Base-by-base conservation (phyloP, 805 yeast species). In the Teunomyces tritomae region DNA sequence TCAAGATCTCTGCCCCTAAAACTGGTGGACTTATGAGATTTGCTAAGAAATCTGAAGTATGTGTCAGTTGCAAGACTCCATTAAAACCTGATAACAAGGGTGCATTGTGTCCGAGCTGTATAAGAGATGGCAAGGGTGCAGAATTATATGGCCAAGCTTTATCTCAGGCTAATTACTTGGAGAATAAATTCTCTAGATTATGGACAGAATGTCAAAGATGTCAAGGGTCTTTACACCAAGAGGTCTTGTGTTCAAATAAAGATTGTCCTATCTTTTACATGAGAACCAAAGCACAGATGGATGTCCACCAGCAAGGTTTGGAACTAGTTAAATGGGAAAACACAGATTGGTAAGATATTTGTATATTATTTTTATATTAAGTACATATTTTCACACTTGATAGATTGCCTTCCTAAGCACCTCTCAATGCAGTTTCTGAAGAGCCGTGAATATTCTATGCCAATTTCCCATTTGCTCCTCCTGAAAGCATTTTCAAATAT, bases 171-270 rank as follows among this genome's bases (percentile, higher is more conserved):
- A 86, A 89, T 62, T 83, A 81, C 37, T 68, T 92, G 50, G 96
- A 94, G 62, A 79, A 82, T 50, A 84, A 85, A 56, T 94, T 89
- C 58, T 84, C 96, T 2, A 75, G 95, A 54, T 70, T 94, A 52
- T 94, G 99, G 99, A 92, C 98, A 0, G 96, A 94, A 63, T 95
- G 99, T 64, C 99, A 94, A 70, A 74, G 97, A 49, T 94, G 99
- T 66, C 97, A 95, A 58, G 98, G 98, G 0, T 87, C 94, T 24
- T 71, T 95, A 46, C 97, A 94, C 59, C 97, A 90, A 67, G 98
- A 94, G 57, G 98, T 94, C 3, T 73, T 92, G 20, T 94, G 99
- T 65, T 84, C 96, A 0, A 89, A 92, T 56, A 90, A 91, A 56
- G 98, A 94, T 66, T 94, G 99, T 70, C 97, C 97, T 1, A 94